Evolutionary conservation across 441 rosid species (phyloP), one percentile per base, ranked within the genome.

Genomic region (Bruguiera hainesii): DNA sequence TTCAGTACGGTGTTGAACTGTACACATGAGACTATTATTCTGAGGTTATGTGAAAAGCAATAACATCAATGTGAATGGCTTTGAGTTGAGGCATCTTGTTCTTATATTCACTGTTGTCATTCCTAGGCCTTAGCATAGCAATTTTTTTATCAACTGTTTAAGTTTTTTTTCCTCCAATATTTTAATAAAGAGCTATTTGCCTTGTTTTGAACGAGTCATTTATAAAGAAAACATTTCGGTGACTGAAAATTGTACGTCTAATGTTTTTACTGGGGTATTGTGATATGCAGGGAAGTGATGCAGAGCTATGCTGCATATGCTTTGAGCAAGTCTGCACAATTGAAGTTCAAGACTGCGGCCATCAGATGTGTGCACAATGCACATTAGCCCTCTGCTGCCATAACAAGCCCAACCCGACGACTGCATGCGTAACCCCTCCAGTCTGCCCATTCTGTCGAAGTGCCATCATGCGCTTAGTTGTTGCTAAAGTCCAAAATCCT

Each of bases 361-460:
- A 92, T 74, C 98, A 85, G 73, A 90, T 95, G 97, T 95, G 99
- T 67, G 97, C 99, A 56, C 93, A 86, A 58, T 92, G 97, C 87
- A 90, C 93, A 0, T 83, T 89, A 20, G 91, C 99, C 60, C 84
- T 92, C 1, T 95, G 98, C 73, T 95, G 97, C 78, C 90, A 95
- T 81, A 92, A 92, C 82, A 95, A 95, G 72, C 99, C 99, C 0
- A 89, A 92, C 85, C 98, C 98, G 18, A 84, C 97, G 19, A 89
- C 95, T 1, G 80, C 95, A 13, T 74, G 83, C 60, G 53, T 92
- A 50, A 84, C 78, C 23, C 95, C 98, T 66, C 98, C 96, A 1
- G 89, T 89, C 2, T 90, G 99, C 70, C 99, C 99, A 1, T 95
- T 95, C 80, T 95, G 98, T 77, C 89, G 98, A 78, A 87, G 98